A percentile compares a stretch with the other conserved stretches of the same genome.
Conservation (phyloP, 139 green algal species). For the Pedinophyceae sp. region DNA sequence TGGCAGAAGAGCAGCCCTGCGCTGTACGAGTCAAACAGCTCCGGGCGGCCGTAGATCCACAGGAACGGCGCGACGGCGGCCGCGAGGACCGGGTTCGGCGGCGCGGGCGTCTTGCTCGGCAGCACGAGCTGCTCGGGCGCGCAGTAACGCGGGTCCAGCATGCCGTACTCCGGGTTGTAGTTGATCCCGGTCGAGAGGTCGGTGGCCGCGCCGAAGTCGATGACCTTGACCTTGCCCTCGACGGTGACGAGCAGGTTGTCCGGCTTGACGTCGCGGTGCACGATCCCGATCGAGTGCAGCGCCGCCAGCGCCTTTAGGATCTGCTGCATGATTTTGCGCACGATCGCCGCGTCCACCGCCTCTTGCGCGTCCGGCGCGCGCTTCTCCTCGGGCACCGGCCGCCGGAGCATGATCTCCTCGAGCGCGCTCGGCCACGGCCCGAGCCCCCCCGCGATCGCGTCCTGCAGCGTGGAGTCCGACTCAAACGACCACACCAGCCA, state of each 20-base stretch:
- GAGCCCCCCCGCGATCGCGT: slow-evolving; percentile 47
- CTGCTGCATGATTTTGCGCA: slow-evolving; percentile 55
- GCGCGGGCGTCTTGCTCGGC: slow-evolving; percentile 39
- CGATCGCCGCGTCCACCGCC: slow-evolving; percentile 32
- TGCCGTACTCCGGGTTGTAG: slow-evolving; percentile 73
- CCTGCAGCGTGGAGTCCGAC: slow-evolving; percentile 63
- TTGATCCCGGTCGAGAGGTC: slow-evolving; percentile 85
- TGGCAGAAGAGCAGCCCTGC: slow-evolving; percentile 15
- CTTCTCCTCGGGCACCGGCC: slow-evolving; percentile 4
- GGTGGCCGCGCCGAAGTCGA: slow-evolving; percentile 81
- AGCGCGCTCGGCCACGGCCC: slow-evolving; percentile 47
- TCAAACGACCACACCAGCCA: slow-evolving; percentile 88
- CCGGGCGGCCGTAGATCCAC: slow-evolving; percentile 59
- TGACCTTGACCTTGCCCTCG: slow-evolving; percentile 66
- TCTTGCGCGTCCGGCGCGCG: slow-evolving; percentile 25
- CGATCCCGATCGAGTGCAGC: slow-evolving; percentile 67
- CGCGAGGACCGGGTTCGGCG: slow-evolving; percentile 43
- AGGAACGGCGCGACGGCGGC: slow-evolving; percentile 50
- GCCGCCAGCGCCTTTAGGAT: slow-evolving; percentile 28
- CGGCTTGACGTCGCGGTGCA: slow-evolving; percentile 81
- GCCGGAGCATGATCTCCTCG: slow-evolving; percentile 41
- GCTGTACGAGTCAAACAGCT: slow-evolving; percentile 79
- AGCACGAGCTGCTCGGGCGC: slow-evolving; percentile 82
- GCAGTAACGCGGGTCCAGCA: slow-evolving; percentile 75
- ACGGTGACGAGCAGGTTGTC: slow-evolving; percentile 69